A percentile compares a stretch with the other conserved stretches of the same genome.
These are phyloP conservation scores for Eucalyptus albens DNA, from an alignment of 345 rosid genomes.

Conservation along the genomic window DNA sequence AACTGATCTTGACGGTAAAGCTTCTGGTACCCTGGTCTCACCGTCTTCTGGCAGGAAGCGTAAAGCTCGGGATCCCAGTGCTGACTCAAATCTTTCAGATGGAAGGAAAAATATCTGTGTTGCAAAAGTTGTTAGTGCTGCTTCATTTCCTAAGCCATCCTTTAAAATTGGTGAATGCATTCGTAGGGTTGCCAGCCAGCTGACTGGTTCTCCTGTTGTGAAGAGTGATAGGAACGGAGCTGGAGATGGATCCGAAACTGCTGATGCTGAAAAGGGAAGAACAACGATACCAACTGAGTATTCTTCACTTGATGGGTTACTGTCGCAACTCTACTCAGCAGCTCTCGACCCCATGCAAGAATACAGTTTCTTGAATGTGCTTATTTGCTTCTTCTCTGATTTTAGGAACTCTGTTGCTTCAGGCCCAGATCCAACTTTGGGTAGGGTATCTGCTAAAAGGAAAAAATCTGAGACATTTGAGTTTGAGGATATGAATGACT, in stretches of 20 bases:
- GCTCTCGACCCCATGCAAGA: conserved; percentile 56
- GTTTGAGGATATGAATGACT: conserved; percentile 87
- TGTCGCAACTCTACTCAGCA: conserved; percentile 49
- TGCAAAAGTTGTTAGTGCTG: conserved; percentile 37
- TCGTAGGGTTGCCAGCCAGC: conserved; percentile 85
- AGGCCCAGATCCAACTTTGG: conserved; percentile 16
- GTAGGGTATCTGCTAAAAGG: conserved; percentile 32
- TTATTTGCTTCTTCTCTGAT: conserved; percentile 60
- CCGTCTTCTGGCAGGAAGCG: conserved; percentile 40
- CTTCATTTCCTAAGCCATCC: conserved; percentile 42
- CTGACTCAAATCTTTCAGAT: conserved; percentile 20
- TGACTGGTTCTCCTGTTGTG: conserved; percentile 63
- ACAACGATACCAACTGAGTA: conserved; percentile 13
- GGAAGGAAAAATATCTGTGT: conserved; percentile 52
- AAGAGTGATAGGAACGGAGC: conserved; percentile 33
- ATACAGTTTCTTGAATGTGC: conserved; percentile 24
- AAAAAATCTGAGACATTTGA: conserved; percentile 65
- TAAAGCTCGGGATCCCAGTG: conserved; percentile 30
- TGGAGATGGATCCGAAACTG: conserved; percentile 20
- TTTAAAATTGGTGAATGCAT: conserved; percentile 92
- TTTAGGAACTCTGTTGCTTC: conserved; percentile 51
- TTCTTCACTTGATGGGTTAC: conserved; percentile 52
- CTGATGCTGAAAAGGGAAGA: conserved; percentile 22
- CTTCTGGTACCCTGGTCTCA: conserved; percentile 23
- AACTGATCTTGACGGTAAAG: conserved; percentile 22